A percentile compares a stretch with the other conserved stretches of the same genome.
These are phyloP conservation scores for Yamadazyma sp. DNA, from an alignment of 805 yeast genomes.

Conservation along the genomic window DNA sequence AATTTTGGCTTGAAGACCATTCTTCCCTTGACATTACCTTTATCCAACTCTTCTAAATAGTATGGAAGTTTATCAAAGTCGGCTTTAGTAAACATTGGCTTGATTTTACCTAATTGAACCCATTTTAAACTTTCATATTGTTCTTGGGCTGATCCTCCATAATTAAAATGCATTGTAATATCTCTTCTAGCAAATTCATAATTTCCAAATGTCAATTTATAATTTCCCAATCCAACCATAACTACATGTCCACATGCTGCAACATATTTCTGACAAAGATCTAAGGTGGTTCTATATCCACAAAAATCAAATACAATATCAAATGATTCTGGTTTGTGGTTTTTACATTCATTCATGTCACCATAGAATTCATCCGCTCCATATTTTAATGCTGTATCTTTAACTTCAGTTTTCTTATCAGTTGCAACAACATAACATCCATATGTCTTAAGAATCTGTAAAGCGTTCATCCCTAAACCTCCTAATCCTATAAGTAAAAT, in stretches of 20 bases:
- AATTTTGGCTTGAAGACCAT: conserved; percentile 29
- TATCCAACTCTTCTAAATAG: conserved; percentile 29
- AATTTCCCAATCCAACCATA: conserved; percentile 42
- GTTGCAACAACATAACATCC: conserved; percentile 32
- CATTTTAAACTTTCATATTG: conserved; percentile 42
- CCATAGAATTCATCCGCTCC: conserved; percentile 45
- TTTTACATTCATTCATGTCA: conserved; percentile 19
- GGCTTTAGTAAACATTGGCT: conserved; percentile 29
- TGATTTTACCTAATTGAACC: conserved; percentile 37
- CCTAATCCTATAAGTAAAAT: conserved; percentile 41
- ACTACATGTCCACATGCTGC: conserved; percentile 35
- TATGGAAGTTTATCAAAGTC: conserved; percentile 35
- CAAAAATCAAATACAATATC: conserved; percentile 39
- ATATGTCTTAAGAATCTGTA: conserved; percentile 34
- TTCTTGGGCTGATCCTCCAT: conserved; percentile 45
- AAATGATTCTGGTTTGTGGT: conserved; percentile 30
- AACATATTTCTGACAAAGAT: conserved; percentile 28
- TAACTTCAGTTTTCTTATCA: conserved; percentile 29
- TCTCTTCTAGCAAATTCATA: conserved; percentile 41
- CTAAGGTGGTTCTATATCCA: conserved; percentile 30
- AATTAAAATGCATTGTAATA: conserved; percentile 34
- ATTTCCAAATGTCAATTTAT: conserved; percentile 27
- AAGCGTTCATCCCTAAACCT: conserved; percentile 42
- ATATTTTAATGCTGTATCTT: conserved; percentile 22
- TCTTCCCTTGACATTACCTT: conserved; percentile 41